Base-by-base conservation (phyloP, 768 basidiomycete genomes). In the Suillus placidus region DNA sequence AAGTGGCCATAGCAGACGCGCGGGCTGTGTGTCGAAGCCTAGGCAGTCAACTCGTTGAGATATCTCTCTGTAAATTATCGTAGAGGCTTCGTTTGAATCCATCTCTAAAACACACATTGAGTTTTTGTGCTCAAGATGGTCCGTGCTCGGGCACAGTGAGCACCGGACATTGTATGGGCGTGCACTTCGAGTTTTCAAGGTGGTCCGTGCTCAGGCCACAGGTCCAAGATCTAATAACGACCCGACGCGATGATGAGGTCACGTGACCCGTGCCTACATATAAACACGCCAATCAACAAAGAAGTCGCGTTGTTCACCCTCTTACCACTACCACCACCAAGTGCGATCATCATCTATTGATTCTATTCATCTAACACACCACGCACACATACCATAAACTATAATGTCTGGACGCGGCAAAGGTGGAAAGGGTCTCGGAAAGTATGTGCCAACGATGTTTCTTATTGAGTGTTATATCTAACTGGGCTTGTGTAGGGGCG, bases 381-480 rank as follows among this genome's bases (percentile, higher is more conserved):
- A 55, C 54, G 3, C 26, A 61, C 12, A 65, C 63, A 68, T 61
- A 67, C 62, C 13, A 51, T 56, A 40, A 69, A 60, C 64, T 42
- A 38, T 69, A 69, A 81, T 82, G 82, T 83, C 82, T 71, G 82
- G 82, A 72, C 82, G 81, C 55, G 82, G 82, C 70, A 83, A 83
- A 54, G 82, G 82, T 52, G 82, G 81, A 71, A 82, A 83, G 64
- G 88, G 82, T 72, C 80, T 82, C 51, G 82, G 82, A 73, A 82
- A 81, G 80, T 75, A 65, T 40, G 75, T 43, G 26, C 26, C 10
- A 47, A 23, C 12, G 52, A 18, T 58, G 18, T 12, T n/a, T 37
- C 30, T 60, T 8, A 32, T 18, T 7, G 40, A 42, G 12, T 42
- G n/a, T 18, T 20, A 40, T 30, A 60, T 38, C 61, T 73, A 57